Percentiles rank a stretch among this genome's conserved stretches.
Conservation (phyloP, 768 basidiomycete genomes). For the Phylloporus sp. region DNA sequence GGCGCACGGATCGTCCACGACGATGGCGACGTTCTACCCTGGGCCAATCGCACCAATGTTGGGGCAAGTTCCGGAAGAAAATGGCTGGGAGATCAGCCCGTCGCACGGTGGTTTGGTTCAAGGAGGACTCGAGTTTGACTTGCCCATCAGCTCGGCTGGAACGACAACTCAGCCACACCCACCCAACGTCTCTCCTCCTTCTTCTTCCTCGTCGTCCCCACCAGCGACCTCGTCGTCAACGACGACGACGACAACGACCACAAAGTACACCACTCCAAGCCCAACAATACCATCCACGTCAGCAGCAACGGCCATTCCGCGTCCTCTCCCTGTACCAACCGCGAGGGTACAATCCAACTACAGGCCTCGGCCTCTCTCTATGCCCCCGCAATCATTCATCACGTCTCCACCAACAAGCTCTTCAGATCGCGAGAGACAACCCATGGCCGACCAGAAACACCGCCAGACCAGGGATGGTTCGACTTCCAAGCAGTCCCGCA, state of each 20-base stretch:
- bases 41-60: conserved; percentile 44
- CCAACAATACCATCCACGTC: conserved; percentile 8
- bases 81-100: conserved; percentile 39
- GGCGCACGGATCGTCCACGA: conserved; percentile 11
- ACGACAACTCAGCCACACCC: conserved; percentile 23
- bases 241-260: conserved; percentile 12
- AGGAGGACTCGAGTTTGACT: conserved; percentile 63
- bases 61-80: conserved; percentile 50
- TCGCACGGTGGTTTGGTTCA: conserved; percentile 50
- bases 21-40: conserved; percentile 41
- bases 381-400: conserved; percentile 62
- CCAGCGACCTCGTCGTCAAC: conserved; percentile 4
- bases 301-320: conserved; percentile 30
- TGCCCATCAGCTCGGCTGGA: conserved; percentile 39
- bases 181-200: conserved; percentile 12
- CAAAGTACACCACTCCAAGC: not conserved
- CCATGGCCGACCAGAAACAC: conserved; percentile 27
- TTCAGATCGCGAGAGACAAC: conserved; percentile 30
- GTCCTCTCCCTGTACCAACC: conserved; percentile 28
- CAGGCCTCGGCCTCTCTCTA: conserved; percentile 63
- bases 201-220: conserved; percentile 9
- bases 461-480: conserved; percentile 31
- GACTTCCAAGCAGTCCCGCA: conserved; percentile 34
- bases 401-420: conserved; percentile 31
- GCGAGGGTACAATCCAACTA: conserved; percentile 22